Percentiles rank a stretch among this genome's conserved stretches.
Evolutionary conservation across 1,284 basidiomycete species (phyloP).

Genomic region (Sanghuangporus sanghuang): DNA sequence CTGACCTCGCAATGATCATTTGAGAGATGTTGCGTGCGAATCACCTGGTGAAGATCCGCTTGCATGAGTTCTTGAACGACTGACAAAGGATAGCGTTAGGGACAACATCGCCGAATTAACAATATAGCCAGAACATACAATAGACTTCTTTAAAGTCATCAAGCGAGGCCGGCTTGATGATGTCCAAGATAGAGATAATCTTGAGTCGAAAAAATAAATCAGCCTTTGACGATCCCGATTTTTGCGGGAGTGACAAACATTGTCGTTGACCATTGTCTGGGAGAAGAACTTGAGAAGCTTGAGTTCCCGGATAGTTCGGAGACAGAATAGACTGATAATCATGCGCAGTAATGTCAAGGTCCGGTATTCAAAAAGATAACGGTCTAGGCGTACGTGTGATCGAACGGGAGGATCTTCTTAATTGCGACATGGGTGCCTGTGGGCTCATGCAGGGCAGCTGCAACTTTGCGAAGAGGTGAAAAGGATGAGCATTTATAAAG

Average conservation of each 20-base stretch:
- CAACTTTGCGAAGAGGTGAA: constrained; percentile 44
- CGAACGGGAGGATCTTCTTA: constrained; percentile 97
- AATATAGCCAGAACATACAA: constrained; percentile 38
- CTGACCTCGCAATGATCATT: constrained; percentile 12
- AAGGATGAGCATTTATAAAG: not conserved
- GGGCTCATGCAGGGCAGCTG: constrained; percentile 77
- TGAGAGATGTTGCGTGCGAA: constrained; percentile 33
- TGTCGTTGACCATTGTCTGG: constrained; percentile 89
- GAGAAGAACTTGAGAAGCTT: constrained; percentile 77
- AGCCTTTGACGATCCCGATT: not conserved
- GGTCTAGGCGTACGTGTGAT: constrained; percentile 63
- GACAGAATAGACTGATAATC: not conserved
- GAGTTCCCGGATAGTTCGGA: constrained; percentile 13
- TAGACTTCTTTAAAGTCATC: constrained; percentile 94
- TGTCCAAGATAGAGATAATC: constrained; percentile 93
- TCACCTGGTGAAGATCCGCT: constrained; percentile 98
- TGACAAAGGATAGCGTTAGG: constrained; percentile 25
- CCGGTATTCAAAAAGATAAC: not conserved
- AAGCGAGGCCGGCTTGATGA: constrained; percentile 90
- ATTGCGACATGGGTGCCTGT: constrained; percentile 90
- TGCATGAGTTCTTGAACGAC: constrained; percentile 93
- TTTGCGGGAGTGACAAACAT: constrained; percentile 36
- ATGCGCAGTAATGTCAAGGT: not conserved
- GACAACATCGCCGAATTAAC: not conserved
- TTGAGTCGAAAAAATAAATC: constrained; percentile 27